Percentiles rank a stretch among this genome's conserved stretches.
phyloP scores from a whole-genome alignment of 345 rosid genomes.

The Linum trigynum region DNA sequence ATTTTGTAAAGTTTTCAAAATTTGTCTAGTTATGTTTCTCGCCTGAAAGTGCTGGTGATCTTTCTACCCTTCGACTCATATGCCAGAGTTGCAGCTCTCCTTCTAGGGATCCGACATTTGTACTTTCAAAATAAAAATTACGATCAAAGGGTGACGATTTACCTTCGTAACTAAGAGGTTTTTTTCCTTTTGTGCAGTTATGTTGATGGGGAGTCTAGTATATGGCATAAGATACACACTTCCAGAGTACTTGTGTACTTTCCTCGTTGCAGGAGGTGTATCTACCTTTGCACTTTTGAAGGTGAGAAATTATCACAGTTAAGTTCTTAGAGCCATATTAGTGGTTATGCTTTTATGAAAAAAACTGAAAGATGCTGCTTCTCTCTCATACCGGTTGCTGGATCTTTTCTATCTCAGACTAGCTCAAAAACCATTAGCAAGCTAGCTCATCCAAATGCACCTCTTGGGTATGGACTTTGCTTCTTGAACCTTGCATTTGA shows the following conservation, averaged over 20 bases:
- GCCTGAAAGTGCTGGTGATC: background rate
- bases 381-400: constrained; percentile 1
- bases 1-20: background rate
- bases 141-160: background rate
- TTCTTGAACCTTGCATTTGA: constrained; percentile 91
- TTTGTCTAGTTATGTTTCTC: background rate
- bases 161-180: constrained; percentile 7
- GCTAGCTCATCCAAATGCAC: constrained; percentile 92
- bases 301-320: constrained; percentile 29
- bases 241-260: constrained; percentile 66
- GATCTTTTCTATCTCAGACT: constrained; percentile 40
- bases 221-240: constrained; percentile 77
- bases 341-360: background rate
- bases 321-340: background rate
- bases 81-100: too few relatives aligned
- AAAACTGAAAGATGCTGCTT: background rate
- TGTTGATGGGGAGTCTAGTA: constrained; percentile 86
- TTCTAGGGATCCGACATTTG: too few relatives aligned
- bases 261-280: constrained; percentile 95
- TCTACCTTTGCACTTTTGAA: constrained; percentile 74
- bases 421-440: constrained; percentile 91
- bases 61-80: too few relatives aligned
- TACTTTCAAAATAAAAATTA: too few relatives aligned
- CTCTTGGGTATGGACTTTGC: constrained; percentile 89
- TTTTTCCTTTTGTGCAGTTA: constrained; percentile 43